phyloP scores from a whole-genome alignment of 257 asterid species.

The Solanum chilense region DNA sequence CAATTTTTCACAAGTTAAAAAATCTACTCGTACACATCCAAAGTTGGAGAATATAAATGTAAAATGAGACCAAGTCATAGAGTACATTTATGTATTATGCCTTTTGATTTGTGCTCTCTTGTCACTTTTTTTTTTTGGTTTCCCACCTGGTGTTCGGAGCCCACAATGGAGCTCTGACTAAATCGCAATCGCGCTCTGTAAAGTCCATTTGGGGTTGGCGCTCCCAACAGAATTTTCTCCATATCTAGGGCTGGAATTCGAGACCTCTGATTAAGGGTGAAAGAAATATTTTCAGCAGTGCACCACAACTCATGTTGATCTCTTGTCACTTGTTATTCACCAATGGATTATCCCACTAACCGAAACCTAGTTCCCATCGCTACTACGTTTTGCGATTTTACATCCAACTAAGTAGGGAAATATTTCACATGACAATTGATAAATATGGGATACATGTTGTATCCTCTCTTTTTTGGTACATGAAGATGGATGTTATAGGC shows the following conservation, averaged over 20 bases:
- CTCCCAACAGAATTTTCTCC: no score
- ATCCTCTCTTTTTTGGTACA: neutral
- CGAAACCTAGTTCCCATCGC: neutral
- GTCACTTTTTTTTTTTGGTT: neutral
- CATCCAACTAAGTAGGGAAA: neutral
- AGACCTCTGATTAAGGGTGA: no score
- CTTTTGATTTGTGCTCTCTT: neutral
- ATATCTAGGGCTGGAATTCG: no score
- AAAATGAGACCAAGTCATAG: neutral
- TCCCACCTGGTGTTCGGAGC: no score
- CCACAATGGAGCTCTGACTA: no score
- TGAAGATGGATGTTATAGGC: neutral
- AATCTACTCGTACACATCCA: neutral
- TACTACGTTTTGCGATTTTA: neutral
- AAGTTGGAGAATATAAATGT: no score
- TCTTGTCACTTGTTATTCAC: neutral
- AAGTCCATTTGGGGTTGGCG: no score
- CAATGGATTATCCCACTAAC: neutral
- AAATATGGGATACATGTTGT: neutral
- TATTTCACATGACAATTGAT: neutral
- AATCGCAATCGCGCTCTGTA: no score
- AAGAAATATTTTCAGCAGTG: no score
- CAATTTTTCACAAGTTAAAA: no score
- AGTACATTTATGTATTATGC: no score
- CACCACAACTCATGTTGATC: no score